Evolutionary conservation across 2,329 filamentous ascomycete species (phyloP), one percentile per base, ranked within the genome.

Genomic region (Alternaria rosae): DNA sequence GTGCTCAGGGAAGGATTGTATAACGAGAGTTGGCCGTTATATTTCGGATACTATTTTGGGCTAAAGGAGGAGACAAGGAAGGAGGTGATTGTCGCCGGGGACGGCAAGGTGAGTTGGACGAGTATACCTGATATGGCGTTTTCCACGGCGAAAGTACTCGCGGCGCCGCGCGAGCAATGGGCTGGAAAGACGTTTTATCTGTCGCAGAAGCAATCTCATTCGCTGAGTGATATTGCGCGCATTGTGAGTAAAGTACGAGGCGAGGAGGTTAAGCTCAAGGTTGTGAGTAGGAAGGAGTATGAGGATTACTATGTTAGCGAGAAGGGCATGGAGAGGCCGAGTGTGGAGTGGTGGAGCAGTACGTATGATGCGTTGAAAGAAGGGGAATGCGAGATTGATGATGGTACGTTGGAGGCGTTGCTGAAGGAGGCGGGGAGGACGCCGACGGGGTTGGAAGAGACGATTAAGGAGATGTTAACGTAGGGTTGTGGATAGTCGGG

Each of bases 1-100:
- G 68, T 83, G 6, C 70, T 84, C 0, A 70, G 82, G 0, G 80
- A 84, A 60, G 82, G 82, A 0, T 54, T 84, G 57, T 83, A 84
- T 57, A 82, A 80, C 47, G 82, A 84, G 69, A 79, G 75, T 55
- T 84, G 82, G 82, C 82, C 82, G 7, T 65, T 84, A 20, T 83
- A 84, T 61, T 76, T 83, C 20, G 82, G 82, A 0, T 81, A 84
- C 55, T 83, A 80, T 50, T 77, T 77, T 12, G 64, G 64, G 0
- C 42, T 77, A 2, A 73, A 72, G 10, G 61, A 72, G 3, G 82
- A 83, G 41, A 66, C 67, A 1, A 67, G 82, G 52, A 70, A 43
- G 1, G 78, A 81, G 41, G 71, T 83, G 1, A 38, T 81, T 1
- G 73, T 80, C 9, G 82, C 76, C 0, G 82, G 82, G 0, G 81